Conservation (phyloP, 768 basidiomycete genomes). For the Phylloporus scabripes region DNA sequence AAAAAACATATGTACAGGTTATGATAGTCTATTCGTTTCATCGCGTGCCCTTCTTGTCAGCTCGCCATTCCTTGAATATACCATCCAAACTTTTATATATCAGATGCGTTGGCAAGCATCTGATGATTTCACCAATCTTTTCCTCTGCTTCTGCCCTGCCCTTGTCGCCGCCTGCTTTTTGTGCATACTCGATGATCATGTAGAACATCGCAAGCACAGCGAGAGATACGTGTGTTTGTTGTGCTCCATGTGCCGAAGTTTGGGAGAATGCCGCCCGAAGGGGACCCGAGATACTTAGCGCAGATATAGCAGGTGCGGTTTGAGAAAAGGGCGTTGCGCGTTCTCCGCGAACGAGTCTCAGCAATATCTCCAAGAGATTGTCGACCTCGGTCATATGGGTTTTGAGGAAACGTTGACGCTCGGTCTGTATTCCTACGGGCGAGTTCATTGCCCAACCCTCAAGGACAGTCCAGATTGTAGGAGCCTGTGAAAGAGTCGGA, state of each 20-base stretch:
- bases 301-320: conserved; percentile 53
- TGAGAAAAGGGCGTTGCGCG: conserved; percentile 69
- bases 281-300: conserved; percentile 62
- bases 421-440: conserved; percentile 62
- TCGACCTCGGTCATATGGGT: conserved; percentile 83
- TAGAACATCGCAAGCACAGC: conserved; percentile 90
- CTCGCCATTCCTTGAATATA: conserved; percentile 90
- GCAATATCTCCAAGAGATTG: conserved; percentile 87
- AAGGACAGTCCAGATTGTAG: conserved; percentile 86
- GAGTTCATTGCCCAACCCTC: conserved; percentile 89
- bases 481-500: conserved; percentile 50
- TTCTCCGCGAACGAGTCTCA: conserved; percentile 88
- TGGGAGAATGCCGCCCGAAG: conserved; percentile 63
- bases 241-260: conserved; percentile 75
- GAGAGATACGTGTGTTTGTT: conserved; percentile 92
- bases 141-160: conserved; percentile 70
- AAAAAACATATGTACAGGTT: conserved; percentile 2
- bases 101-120: conserved; percentile 80
- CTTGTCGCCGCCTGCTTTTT: conserved; percentile 59
- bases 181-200: conserved; percentile 77
- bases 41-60: conserved; percentile 71
- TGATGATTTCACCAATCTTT: conserved; percentile 82
- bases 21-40: conserved; percentile 15
- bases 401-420: conserved; percentile 83
- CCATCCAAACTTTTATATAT: conserved; percentile 91